phyloP scores from a whole-genome alignment of 352 stramenopile genomes.

The Globisporangium alternatum region DNA sequence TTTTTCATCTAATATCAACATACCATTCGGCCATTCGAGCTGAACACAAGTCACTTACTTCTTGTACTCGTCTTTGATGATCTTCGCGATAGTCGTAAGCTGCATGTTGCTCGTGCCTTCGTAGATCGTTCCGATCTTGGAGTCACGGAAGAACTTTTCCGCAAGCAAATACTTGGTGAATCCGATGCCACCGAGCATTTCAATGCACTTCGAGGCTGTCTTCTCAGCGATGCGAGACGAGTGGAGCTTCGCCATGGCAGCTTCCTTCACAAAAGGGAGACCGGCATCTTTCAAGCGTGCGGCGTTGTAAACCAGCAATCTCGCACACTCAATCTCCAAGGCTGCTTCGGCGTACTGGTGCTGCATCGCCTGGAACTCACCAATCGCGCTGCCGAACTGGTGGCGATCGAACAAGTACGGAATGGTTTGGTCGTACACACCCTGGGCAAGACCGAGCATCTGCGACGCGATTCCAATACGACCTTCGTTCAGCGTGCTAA shows the following conservation, averaged over 20 bases:
- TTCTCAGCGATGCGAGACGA: slow-evolving; percentile 94
- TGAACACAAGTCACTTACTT: slow-evolving; percentile 31
- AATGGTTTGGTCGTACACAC: slow-evolving; percentile 93
- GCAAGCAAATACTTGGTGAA: slow-evolving; percentile 94
- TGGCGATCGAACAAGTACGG: slow-evolving; percentile 96
- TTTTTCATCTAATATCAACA: slow-evolving; percentile 9
- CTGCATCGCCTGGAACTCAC: slow-evolving; percentile 96
- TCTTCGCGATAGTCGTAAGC: slow-evolving; percentile 91
- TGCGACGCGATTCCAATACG: slow-evolving; percentile 98
- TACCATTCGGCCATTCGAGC: neutral
- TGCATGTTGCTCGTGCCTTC: slow-evolving; percentile 98
- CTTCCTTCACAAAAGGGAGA: slow-evolving; percentile 95
- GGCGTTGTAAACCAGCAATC: slow-evolving; percentile 94
- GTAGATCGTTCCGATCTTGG: slow-evolving; percentile 97
- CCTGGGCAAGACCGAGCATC: slow-evolving; percentile 96
- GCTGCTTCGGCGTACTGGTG: slow-evolving; percentile 96
- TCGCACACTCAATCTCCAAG: slow-evolving; percentile 92
- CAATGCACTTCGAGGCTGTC: slow-evolving; percentile 94
- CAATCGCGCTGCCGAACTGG: slow-evolving; percentile 94
- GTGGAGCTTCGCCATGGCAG: slow-evolving; percentile 96
- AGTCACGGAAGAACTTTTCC: slow-evolving; percentile 97
- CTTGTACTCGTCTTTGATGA: slow-evolving; percentile 88
- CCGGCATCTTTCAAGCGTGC: slow-evolving; percentile 93
- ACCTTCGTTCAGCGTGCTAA: slow-evolving; percentile 95
- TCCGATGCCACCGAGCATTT: slow-evolving; percentile 94